Percentiles rank a stretch among this genome's conserved stretches.
Conservation (phyloP, 2,329 filamentous ascomycete genomes). For the Alternaria novae-zelandiae region DNA sequence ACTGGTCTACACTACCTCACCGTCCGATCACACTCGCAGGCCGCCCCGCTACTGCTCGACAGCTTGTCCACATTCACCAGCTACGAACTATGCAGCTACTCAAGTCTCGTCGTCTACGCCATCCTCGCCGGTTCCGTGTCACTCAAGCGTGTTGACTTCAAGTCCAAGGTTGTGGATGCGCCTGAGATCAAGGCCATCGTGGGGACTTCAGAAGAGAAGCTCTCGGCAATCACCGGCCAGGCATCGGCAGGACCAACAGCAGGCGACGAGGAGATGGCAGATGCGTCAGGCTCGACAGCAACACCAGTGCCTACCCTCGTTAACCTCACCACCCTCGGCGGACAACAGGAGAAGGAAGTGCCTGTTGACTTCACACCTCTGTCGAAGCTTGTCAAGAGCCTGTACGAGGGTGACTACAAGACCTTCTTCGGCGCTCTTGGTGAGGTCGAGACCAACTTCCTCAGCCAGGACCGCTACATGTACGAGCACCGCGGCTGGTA, state of each 20-base stretch:
- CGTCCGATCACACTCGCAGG: conserved; percentile 85
- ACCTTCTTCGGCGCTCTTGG: conserved; percentile 91
- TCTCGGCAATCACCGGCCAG: conserved; percentile 80
- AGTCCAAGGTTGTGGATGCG: conserved; percentile 97
- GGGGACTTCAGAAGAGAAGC: conserved; percentile 85
- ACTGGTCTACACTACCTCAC: conserved; percentile 93
- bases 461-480: conserved; percentile 92
- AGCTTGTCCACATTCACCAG: conserved; percentile 98
- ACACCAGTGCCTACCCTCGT: conserved; percentile 71
- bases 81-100: conserved; percentile 98
- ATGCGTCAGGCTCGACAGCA: conserved; percentile 58
- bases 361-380: conserved; percentile 89
- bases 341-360: conserved; percentile 78
- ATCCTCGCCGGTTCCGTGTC: conserved; percentile 94
- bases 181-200: conserved; percentile 98
- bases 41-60: conserved; percentile 92
- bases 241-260: conserved; percentile 81
- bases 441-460: conserved; percentile 89
- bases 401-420: conserved; percentile 94
- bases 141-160: conserved; percentile 97
- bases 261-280: conserved; percentile 76
- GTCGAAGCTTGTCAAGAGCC: conserved; percentile 83
- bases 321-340: conserved; percentile 86
- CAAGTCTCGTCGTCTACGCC: conserved; percentile 90
- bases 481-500: conserved; percentile 97